Evolutionary conservation across 2,329 filamentous ascomycete species (phyloP), one percentile per base, ranked within the genome.

Genomic region (Cercospora janseana): DNA sequence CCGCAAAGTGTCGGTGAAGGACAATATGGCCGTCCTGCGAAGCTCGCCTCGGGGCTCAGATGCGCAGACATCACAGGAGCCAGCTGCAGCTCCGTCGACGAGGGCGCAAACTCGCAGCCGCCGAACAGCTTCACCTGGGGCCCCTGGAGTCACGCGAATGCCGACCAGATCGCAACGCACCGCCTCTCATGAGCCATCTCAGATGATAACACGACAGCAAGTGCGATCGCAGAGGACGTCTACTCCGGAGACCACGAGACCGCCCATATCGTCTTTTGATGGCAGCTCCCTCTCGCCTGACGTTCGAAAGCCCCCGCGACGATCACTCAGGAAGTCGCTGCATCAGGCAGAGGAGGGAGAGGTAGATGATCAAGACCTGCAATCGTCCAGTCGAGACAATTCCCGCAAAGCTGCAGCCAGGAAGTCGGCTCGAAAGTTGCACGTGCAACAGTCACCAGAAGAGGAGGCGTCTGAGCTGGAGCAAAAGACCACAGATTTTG

Each of bases 321-420:
- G 46, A 24, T 54, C 52, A 24, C 27, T 49, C 4, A 49, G 49
- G 12, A 60, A 58, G 38, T 45, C 51, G 6, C 51, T 44, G 27
- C 40, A 34, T 2, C 18, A 16, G 28, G 28, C 28, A 34, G 34
- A 47, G 27, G 42, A 46, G 6, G 28, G 42, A 4, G 40, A 40
- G n/a, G 15, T 37, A 16, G 18, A 20, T 10, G 44, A 49, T 16
- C 20, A n/a, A 13, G 29, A 12, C 13, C 37, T 20, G 13, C n/a
- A 40, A 4, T 15, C 8, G 15, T 4, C 18, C 7, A 23, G 7
- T 12, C 41, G 32, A 15, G 32, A 31, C n/a, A 26, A 29, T 24
- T 9, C 41, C 26, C 10, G 10, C 9, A 28, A 44, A 18, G 29
- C 37, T 10, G 15, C 50, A 9, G 31, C 35, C 3, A 34, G 37